Evolutionary conservation across 75 land plant species (phyloP).

Genomic region (Chamaecyparis obtusa): DNA sequence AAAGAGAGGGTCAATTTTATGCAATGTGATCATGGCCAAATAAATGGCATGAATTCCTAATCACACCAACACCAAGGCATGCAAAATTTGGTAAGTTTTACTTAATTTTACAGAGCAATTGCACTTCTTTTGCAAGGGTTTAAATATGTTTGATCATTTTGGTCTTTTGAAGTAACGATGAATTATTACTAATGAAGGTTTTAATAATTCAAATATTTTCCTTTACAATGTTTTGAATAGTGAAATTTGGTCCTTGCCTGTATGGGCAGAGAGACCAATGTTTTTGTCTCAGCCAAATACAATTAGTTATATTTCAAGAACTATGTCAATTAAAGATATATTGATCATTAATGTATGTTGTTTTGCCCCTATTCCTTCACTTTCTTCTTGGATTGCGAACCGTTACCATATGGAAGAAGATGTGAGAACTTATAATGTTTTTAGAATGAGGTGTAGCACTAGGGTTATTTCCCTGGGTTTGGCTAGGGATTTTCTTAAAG

Average conservation of each 20-base stretch:
- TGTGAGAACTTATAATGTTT: conserved; percentile 50
- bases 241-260: no score
- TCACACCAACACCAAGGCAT: background rate
- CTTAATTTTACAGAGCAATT: background rate
- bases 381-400: conserved; percentile 38
- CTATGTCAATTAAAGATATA: no score
- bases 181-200: background rate
- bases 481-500: conserved; percentile 35
- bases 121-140: background rate
- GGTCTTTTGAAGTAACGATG: background rate
- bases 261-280: no score
- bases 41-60: background rate
- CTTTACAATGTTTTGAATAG: background rate
- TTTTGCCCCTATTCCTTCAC: conserved; percentile 44
- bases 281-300: no score
- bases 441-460: conserved; percentile 76
- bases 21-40: background rate
- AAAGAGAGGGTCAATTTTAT: conserved; percentile 5
- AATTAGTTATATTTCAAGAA: no score
- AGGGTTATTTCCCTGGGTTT: conserved; percentile 47
- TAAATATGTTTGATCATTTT: background rate
- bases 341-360: conserved; percentile 63
- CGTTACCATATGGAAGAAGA: conserved; percentile 50
- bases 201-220: background rate
- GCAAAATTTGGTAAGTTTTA: background rate